phyloP scores from a whole-genome alignment of 768 basidiomycete genomes.

The Cyclocybe cylindracea region DNA sequence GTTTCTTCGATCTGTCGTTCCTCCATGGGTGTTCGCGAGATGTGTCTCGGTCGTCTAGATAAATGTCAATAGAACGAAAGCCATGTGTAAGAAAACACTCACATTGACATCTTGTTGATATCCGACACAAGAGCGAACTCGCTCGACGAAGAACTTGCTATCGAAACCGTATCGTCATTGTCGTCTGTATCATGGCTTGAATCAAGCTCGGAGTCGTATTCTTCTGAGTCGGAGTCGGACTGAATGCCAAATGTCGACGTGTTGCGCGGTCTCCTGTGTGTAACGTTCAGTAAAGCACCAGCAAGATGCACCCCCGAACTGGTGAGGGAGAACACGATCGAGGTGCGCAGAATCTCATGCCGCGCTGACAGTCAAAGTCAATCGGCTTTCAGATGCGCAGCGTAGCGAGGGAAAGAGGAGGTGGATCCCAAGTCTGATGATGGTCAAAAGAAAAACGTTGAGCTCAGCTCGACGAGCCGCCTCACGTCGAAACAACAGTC shows the following conservation, averaged over 20 bases:
- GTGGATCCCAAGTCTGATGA: too few species aligned
- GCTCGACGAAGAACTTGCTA: constrained; percentile 19
- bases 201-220: constrained; percentile 30
- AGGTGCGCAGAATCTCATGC: constrained; percentile 59
- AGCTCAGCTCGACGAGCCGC: too few species aligned
- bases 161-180: constrained; percentile 24
- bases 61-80: background rate
- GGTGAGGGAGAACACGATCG: constrained; percentile 54
- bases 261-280: constrained; percentile 27
- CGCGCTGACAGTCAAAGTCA: background rate
- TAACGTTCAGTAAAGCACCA: constrained; percentile 2
- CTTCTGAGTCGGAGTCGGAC: constrained; percentile 46
- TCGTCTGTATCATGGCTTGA: constrained; percentile 37
- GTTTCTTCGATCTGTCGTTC: constrained; percentile 48
- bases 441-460: too few species aligned
- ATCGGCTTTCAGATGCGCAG: background rate
- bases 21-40: constrained; percentile 36
- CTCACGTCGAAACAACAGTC: too few species aligned
- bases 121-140: constrained; percentile 14
- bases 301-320: constrained; percentile 33
- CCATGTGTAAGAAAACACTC: constrained; percentile 2
- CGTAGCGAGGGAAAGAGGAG: background rate
- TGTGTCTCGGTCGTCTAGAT: constrained; percentile 26
- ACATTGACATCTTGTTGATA: constrained; percentile 20
- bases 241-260: constrained; percentile 59